These are phyloP conservation scores for Ceratobasidium sp. DNA, from an alignment of 1,284 basidiomycete genomes.

Conservation along the genomic window DNA sequence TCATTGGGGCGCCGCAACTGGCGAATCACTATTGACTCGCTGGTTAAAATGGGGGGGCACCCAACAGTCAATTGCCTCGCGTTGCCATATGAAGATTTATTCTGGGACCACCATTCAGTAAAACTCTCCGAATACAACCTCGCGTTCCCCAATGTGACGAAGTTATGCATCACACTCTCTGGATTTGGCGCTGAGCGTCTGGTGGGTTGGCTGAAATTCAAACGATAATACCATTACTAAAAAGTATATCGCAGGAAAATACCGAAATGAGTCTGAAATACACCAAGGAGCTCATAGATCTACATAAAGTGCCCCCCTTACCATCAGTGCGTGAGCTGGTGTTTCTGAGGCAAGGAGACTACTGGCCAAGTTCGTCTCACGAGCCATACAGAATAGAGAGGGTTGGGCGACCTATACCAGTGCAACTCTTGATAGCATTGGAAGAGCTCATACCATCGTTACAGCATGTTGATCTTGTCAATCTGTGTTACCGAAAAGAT, in stretches of 20 bases:
- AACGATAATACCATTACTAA: too few species aligned
- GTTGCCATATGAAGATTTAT: conserved; percentile 12
- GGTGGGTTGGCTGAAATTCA: neutral
- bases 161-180: conserved; percentile 5
- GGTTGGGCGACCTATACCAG: neutral
- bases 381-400: neutral
- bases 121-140: neutral
- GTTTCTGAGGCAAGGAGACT: conserved; percentile 1
- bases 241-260: neutral
- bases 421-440: neutral
- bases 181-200: conserved; percentile 2
- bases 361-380: conserved; percentile 2
- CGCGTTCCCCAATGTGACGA: neutral
- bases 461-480: conserved; percentile 1
- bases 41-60: neutral
- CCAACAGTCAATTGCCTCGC: neutral
- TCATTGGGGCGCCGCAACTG: neutral
- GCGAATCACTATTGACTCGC: neutral
- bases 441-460: conserved; percentile 3
- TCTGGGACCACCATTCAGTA: conserved; percentile 4
- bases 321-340: conserved; percentile 14
- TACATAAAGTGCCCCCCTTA: neutral
- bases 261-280: neutral
- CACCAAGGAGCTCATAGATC: neutral
- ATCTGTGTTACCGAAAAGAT: neutral